Evolutionary conservation across 208 protist genomes (phyloP).

Genomic region (Lotmaria passim): DNA sequence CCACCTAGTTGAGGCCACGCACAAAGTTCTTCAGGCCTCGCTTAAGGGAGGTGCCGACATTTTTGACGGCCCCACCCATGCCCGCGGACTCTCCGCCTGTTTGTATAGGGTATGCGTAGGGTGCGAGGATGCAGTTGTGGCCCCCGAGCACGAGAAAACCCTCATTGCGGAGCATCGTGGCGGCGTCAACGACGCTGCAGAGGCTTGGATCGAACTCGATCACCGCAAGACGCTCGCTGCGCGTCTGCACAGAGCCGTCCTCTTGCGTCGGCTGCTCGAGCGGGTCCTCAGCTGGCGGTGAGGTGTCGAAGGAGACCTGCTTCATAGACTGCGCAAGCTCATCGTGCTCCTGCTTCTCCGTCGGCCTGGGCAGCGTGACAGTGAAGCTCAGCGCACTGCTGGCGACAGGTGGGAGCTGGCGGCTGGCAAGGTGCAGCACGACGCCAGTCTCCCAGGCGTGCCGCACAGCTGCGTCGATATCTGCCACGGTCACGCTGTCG

Average conservation of each 20-base stretch:
- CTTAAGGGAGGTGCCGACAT: conserved; percentile 66
- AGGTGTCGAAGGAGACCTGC: conserved; percentile 20
- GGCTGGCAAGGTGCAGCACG: conserved; percentile 26
- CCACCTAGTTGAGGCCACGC: conserved; percentile 67
- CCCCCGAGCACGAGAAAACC: conserved; percentile 42
- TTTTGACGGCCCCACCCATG: conserved; percentile 50
- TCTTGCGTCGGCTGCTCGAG: conserved; percentile 21
- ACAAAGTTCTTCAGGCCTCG: conserved; percentile 79
- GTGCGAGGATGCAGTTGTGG: conserved; percentile 48
- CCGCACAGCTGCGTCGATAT: conserved; percentile 54
- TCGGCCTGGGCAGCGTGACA: conserved; percentile 33
- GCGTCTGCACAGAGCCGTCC: conserved; percentile 16
- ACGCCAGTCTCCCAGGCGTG: conserved; percentile 55
- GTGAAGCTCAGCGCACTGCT: conserved; percentile 64
- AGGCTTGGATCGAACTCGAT: conserved; percentile 71
- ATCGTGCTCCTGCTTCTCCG: conserved; percentile 23
- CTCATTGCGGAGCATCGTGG: conserved; percentile 46
- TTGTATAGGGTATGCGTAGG: conserved; percentile 68
- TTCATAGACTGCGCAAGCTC: conserved; percentile 24
- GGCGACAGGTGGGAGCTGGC: conserved; percentile 36
- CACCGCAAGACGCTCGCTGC: conserved; percentile 54
- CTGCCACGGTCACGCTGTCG: conserved; percentile 16
- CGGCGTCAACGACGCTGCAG: conserved; percentile 50
- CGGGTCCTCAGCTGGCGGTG: conserved; percentile 13
- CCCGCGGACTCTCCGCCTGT: conserved; percentile 27